phyloP scores from a whole-genome alignment of 2,329 filamentous ascomycete genomes.

The Fusarium annulatum region DNA sequence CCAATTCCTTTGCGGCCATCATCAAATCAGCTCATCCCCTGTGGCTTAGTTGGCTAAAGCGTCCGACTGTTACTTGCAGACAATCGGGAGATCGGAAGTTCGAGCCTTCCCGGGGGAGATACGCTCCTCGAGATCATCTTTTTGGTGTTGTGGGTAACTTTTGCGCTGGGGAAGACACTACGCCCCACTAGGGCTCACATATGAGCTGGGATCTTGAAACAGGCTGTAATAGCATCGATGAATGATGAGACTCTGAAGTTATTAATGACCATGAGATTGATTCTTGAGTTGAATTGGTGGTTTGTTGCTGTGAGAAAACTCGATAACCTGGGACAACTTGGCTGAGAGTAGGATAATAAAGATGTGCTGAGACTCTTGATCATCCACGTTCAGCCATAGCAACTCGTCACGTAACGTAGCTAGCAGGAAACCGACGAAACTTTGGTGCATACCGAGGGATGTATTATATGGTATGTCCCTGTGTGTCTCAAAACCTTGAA shows the following conservation, averaged over 20 bases:
- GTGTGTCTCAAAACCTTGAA: not conserved
- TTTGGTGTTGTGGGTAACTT: constrained; percentile 28
- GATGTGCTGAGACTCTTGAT: not conserved
- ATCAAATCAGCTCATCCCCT: constrained; percentile 35
- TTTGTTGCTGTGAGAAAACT: too few species aligned
- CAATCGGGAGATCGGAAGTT: constrained; percentile 48
- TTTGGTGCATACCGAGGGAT: not conserved
- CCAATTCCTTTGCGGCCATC: not conserved
- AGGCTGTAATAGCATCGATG: not conserved
- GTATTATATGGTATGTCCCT: not conserved
- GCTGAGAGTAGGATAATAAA: not conserved
- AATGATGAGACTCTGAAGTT: not conserved
- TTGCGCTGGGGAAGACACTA: not conserved
- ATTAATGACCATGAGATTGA: accelerated
- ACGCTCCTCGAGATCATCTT: constrained; percentile 3
- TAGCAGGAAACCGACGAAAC: not conserved
- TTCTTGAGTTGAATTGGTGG: accelerated
- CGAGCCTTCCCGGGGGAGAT: constrained; percentile 47
- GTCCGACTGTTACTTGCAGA: constrained; percentile 41
- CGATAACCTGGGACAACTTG: too few species aligned
- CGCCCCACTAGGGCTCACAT: constrained; percentile 24
- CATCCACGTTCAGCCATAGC: too few species aligned
- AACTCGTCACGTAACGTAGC: not conserved
- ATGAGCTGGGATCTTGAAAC: constrained; percentile 14
- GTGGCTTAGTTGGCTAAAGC: constrained; percentile 44